Evolutionary conservation across 768 basidiomycete species (phyloP), one percentile per base, ranked within the genome.

Genomic region (Boletus edulis): DNA sequence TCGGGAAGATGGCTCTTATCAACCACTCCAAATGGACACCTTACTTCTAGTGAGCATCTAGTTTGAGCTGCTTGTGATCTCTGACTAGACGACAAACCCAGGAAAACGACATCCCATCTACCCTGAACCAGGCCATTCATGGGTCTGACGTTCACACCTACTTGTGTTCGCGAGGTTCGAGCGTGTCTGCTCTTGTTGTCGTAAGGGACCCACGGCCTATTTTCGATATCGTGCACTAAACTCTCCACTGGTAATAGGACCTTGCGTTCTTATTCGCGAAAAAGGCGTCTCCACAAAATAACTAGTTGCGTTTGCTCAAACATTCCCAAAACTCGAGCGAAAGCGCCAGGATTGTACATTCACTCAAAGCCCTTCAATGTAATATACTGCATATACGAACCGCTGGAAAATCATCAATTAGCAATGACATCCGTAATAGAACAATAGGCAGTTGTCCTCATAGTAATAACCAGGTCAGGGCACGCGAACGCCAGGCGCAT

Each of bases 141-240:
- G 57, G 18, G 13, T 22, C 45, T 11, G 44, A 35, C 3, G 46
- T 17, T n/a, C 40, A 50, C 37, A 3, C 5, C 9, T 54, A 52
- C 38, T 24, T 45, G 52, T 45, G 24, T 48, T 54, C 57, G 18
- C 58, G 37, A 37, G 55, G 53, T 37, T 22, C 55, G 39, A 71
- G 57, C 51, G 41, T 57, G 45, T 59, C 62, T n/a, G 59, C 55
- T 24, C 54, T 71, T 6, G 32, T 62, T 46, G 37, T 68, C 32
- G 67, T 71, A 54, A 59, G 69, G n/a, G 14, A 32, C 12, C 10
- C 12, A 27, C 34, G 22, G 10, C 3, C 11, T 41, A 3, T 44
- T 31, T 41, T 27, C 24, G 18, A 13, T 18, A 11, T 29, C 20
- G 17, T 7, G 7, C n/a, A 15, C 39, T 60, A 27, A 69, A 43